phyloP scores from a whole-genome alignment of 2,329 filamentous ascomycete genomes.

The Zasmidium cellare region DNA sequence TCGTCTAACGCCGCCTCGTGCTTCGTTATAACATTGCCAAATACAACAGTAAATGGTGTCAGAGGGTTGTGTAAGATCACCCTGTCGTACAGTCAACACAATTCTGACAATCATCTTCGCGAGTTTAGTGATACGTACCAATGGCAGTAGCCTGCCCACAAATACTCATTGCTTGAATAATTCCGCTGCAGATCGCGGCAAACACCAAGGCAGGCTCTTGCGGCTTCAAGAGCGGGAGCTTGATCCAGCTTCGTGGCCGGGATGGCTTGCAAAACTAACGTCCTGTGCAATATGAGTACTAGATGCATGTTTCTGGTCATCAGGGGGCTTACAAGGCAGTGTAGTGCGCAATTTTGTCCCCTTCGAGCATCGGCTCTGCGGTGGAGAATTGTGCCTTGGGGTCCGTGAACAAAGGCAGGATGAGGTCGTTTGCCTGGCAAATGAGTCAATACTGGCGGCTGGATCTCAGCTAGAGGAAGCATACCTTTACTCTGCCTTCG shows the following conservation, averaged over 20 bases:
- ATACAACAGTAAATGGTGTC: background rate
- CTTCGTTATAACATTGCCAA: background rate
- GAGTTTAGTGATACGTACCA: background rate
- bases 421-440: background rate
- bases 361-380: background rate
- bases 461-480: background rate
- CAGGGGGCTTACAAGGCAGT: background rate
- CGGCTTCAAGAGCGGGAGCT: background rate
- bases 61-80: constrained; percentile 1
- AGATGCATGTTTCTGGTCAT: background rate
- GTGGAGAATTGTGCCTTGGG: background rate
- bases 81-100: background rate
- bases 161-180: background rate
- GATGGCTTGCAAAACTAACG: background rate
- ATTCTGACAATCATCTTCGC: background rate
- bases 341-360: background rate
- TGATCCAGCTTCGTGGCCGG: background rate
- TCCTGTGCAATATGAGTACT: background rate
- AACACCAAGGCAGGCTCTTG: background rate
- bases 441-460: background rate
- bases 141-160: background rate
- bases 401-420: background rate
- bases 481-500: background rate
- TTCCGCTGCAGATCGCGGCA: background rate
- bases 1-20: background rate